Conservation (phyloP, 176 grass and related monocot genomes). For the Elaeis guineensis region DNA sequence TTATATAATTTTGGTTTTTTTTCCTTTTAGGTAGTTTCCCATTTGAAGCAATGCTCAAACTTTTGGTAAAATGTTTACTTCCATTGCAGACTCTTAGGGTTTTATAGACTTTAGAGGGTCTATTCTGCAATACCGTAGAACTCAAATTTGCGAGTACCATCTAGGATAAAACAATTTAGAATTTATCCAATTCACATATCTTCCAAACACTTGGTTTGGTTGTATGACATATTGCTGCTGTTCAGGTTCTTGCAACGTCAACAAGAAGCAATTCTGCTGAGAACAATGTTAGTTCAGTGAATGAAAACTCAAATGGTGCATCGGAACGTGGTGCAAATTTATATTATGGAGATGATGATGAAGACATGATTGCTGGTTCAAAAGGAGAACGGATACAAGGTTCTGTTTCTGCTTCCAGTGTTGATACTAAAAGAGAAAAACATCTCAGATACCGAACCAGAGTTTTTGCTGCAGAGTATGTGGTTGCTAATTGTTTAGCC, state of each 20-base stretch:
- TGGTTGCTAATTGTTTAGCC: conserved; percentile 6
- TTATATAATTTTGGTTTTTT: no score
- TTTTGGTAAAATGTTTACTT: no score
- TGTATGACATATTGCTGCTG: conserved; percentile 1
- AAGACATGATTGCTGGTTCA: conserved; percentile 72
- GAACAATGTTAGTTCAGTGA: conserved; percentile 37
- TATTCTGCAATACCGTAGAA: no score
- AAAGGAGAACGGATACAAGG: conserved; percentile 40
- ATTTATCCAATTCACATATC: no score
- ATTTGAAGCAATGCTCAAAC: no score
- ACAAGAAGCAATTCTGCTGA: conserved; percentile 40
- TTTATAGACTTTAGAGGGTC: no score
- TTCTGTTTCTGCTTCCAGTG: conserved; percentile 32
- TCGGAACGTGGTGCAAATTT: conserved; percentile 38
- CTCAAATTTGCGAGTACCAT: no score
- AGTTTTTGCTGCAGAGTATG: conserved; percentile 98
- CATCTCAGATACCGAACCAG: conserved; percentile 91
- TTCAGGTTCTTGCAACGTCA: conserved; percentile 88
- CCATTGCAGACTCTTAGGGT: no score
- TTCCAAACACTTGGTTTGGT: no score
- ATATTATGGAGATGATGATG: conserved; percentile 76
- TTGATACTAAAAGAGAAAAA: conserved; percentile 65
- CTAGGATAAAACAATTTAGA: no score
- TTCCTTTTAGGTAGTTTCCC: no score
- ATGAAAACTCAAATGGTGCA: conserved; percentile 34